phyloP scores from a whole-genome alignment of 2,329 filamentous ascomycete species.

The Cytospora piceicola region DNA sequence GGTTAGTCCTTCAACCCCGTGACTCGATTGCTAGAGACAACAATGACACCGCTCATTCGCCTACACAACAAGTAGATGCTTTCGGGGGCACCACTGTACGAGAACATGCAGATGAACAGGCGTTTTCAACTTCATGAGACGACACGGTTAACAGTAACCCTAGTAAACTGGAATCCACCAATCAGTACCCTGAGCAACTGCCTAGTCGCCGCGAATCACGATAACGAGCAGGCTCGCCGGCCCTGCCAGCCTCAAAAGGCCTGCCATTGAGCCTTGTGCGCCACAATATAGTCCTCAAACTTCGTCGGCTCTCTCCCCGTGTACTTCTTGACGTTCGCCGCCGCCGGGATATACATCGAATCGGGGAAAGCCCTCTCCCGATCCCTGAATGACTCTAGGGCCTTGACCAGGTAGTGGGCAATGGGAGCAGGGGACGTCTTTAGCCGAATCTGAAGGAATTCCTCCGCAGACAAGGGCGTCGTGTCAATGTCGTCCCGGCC shows the following conservation, averaged over 20 bases:
- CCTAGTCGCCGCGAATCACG: neutral
- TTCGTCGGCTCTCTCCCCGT: slow-evolving; percentile 16
- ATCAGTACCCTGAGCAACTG: neutral
- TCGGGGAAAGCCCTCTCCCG: neutral
- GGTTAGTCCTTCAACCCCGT: neutral
- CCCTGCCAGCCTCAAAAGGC: slow-evolving; percentile 1
- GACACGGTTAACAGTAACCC: neutral
- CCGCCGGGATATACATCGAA: neutral
- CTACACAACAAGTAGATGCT: neutral
- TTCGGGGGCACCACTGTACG: neutral
- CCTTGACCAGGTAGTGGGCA: neutral
- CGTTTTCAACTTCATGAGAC: neutral
- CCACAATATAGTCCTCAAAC: slow-evolving; percentile 25
- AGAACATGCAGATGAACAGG: neutral
- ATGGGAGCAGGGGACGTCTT: neutral
- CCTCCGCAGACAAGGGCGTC: slow-evolving; percentile 18
- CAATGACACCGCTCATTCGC: neutral
- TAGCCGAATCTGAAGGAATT: neutral
- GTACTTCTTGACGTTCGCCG: slow-evolving; percentile 26
- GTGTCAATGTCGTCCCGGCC: slow-evolving; percentile 37
- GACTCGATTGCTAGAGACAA: neutral
- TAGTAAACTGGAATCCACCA: neutral
- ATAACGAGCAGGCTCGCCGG: neutral
- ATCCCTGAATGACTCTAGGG: neutral
- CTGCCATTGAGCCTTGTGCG: slow-evolving; percentile 27